Base-by-base conservation (phyloP, 768 basidiomycete genomes). In the Rhizopogon vesiculosus region DNA sequence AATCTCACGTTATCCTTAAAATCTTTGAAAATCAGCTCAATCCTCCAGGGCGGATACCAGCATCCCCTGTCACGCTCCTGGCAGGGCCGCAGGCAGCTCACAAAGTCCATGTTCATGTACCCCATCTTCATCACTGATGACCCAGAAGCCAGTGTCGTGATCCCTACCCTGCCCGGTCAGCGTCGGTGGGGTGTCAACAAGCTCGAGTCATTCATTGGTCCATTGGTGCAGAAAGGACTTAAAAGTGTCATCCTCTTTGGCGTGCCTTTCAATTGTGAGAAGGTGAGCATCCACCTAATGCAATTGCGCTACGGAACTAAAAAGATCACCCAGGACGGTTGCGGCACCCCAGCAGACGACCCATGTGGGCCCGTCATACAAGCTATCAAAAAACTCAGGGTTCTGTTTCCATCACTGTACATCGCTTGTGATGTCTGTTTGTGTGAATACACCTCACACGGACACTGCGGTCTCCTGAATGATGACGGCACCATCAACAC, bases 361-460 rank as follows among this genome's bases (percentile, higher is more conserved):
- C 80, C 84, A 7, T 62, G 81, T 0, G 95, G 96, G 0, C 97
- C 97, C 38, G 97, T 98, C 64, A 97, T 99, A 61, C 86, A 84
- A 46, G 94, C 92, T n/a, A 89, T 98, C 62, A 81, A 80, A 64
- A 85, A 82, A 56, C 78, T 99, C 38, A 83, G 87, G 5, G 54
- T 72, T 1, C 79, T 91, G 58, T 99, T 86, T 75, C 96, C 97
- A 0, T 67, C 78, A 6, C 75, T 99, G 22, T 93, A 94, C 74
- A 87, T 99, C 65, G 91, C 94, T 0, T 84, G 85, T 65, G 97
- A 99, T 64, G 97, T 98, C 18, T 99, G 97, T 69, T 84, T 99
- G n/a, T 99, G 97, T 78, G 96, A 98, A 74, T 98, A 99, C 78
- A 98, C 97, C 8, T 91, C 92, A 48, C 96, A 98, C 62, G 97